Percentiles rank a stretch among this genome's conserved stretches.
Evolutionary conservation across 768 basidiomycete species (phyloP).

Genomic region (Rhizopogon vulgaris): DNA sequence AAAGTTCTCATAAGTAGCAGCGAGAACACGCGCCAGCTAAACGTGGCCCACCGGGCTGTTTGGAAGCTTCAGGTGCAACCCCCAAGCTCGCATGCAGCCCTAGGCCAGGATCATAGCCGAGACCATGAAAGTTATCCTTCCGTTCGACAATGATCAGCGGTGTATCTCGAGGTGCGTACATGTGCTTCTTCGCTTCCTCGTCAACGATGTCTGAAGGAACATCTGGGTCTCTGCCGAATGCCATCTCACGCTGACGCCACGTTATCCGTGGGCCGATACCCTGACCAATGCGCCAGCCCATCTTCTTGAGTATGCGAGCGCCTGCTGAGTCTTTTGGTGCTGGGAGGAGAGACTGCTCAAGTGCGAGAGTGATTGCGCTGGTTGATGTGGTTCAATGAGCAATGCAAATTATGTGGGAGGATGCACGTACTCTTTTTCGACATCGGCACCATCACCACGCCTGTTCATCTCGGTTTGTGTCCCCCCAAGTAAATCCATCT

Average conservation of each 20-base stretch:
- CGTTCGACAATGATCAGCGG: conserved; percentile 52
- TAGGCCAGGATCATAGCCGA: conserved; percentile 72
- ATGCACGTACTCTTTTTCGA: conserved; percentile 30
- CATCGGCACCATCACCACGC: conserved; percentile 24
- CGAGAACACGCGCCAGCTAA: conserved; percentile 44
- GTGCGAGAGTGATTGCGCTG: conserved; percentile 58
- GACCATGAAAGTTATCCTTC: conserved; percentile 75
- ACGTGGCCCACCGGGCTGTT: conserved; percentile 37
- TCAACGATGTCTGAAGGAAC: conserved; percentile 47
- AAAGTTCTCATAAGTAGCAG: not conserved
- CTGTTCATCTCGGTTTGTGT: conserved; percentile 40
- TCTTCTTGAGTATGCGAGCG: conserved; percentile 81
- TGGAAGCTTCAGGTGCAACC: conserved; percentile 14
- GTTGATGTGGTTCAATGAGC: not conserved
- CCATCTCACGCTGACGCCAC: conserved; percentile 63
- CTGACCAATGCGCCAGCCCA: conserved; percentile 93
- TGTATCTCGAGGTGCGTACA: conserved; percentile 80
- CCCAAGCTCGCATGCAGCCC: conserved; percentile 58
- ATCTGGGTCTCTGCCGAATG: conserved; percentile 47
- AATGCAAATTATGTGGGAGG: not conserved
- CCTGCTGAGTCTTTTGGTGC: conserved; percentile 77
- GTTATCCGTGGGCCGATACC: conserved; percentile 90
- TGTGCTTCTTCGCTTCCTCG: conserved; percentile 82
- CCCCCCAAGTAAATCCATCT: conserved; percentile 62
- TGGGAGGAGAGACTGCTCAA: conserved; percentile 65